Percentiles rank a stretch among this genome's conserved stretches.
These are phyloP conservation scores for Rubus idaeus DNA, from an alignment of 306 rosid genomes.

Conservation along the genomic window DNA sequence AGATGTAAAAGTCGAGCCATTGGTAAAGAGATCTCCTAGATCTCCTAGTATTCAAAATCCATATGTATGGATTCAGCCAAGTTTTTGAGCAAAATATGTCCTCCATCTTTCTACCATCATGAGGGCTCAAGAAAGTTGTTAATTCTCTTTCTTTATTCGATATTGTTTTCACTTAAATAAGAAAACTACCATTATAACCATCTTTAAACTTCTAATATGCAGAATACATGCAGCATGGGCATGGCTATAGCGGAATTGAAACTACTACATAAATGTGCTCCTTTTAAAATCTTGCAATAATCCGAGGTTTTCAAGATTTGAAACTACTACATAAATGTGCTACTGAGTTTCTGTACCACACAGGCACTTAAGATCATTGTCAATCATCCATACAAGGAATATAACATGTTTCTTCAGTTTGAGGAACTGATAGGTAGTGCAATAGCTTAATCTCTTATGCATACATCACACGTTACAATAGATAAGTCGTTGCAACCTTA, in stretches of 20 bases:
- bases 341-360: background rate
- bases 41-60: background rate
- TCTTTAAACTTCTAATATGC: no score
- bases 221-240: no score
- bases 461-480: background rate
- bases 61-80: background rate
- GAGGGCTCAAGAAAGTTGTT: background rate
- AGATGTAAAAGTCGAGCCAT: background rate
- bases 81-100: background rate
- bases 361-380: background rate
- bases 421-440: background rate
- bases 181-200: background rate
- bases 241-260: no score
- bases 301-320: background rate
- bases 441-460: background rate
- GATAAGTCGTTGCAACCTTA: background rate
- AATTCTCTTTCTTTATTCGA: background rate
- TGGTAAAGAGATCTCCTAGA: background rate
- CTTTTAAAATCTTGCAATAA: background rate
- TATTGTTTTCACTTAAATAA: background rate
- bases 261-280: no score
- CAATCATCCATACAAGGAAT: background rate
- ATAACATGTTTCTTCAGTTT: background rate
- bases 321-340: background rate
- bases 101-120: background rate